phyloP scores from a whole-genome alignment of 768 basidiomycete genomes.

The Lactarius evosmus region DNA sequence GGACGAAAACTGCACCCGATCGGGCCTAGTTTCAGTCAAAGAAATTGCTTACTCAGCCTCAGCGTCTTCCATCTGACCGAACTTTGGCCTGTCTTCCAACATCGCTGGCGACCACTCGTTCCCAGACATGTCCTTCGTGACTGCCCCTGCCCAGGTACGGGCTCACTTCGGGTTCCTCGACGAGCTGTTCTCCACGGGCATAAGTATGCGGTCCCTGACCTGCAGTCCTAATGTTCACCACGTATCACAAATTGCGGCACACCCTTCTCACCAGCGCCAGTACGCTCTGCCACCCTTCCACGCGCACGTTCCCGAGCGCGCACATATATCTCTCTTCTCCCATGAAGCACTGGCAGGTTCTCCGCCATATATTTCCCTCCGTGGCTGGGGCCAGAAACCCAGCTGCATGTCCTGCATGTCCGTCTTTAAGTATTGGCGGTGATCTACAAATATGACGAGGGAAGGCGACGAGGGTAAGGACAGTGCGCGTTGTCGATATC shows the following conservation, averaged over 20 bases:
- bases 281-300: too few relatives aligned
- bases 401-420: too few relatives aligned
- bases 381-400: too few relatives aligned
- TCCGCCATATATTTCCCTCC: too few relatives aligned
- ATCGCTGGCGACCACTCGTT: conserved; percentile 47
- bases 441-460: conserved; percentile 57
- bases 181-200: conserved; percentile 60
- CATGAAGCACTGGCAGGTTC: too few relatives aligned
- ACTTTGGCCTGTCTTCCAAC: conserved; percentile 34
- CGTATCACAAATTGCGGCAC: conserved; percentile 48
- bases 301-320: too few relatives aligned
- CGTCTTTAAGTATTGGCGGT: conserved; percentile 57
- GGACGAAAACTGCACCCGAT: too few relatives aligned
- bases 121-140: neutral
- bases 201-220: conserved; percentile 48
- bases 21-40: too few relatives aligned
- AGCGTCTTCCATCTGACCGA: conserved; percentile 55
- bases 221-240: conserved; percentile 64
- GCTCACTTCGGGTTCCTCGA: conserved; percentile 40
- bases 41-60: too few relatives aligned
- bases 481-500: conserved; percentile 53
- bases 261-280: too few relatives aligned
- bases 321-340: too few relatives aligned
- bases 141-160: conserved; percentile 17
- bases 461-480: conserved; percentile 67